Base-by-base conservation (phyloP, 768 basidiomycete species). In the Leccinum rimulosum region DNA sequence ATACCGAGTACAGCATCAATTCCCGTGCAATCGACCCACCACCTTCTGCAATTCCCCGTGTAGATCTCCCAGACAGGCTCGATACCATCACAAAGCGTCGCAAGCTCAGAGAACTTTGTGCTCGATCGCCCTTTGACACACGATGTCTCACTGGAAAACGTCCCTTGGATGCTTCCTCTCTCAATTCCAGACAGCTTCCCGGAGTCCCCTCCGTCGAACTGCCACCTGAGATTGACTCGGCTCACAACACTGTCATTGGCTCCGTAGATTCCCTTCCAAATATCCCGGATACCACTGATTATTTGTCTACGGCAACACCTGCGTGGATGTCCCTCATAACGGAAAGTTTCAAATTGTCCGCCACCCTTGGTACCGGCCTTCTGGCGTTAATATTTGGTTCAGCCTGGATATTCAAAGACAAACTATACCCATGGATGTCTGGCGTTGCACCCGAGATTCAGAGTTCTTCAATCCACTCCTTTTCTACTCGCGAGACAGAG, bases 81-180 rank as follows among this genome's bases (percentile, higher is more conserved):
- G 83, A 85, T 55, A 68, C 70, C 3, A 66, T 84, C 17, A 80
- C 81, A 6, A 75, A 70, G 50, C 75, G 70, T 35, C 75, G 82
- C 59, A 82, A 79, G 60, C 64, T 78, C 51, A 68, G 74, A 28
- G 74, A 81, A 58, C 50, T 75, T 14, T 81, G 81, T 68, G 61
- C 59, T 27, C 67, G 74, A 40, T 76, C 67, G 49, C 73, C 72
- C 22, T 70, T 72, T 52, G 82, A 89, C 67, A 75, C 78, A 4
- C 78, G 80, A 10, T 91, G 89, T 69, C 72, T 88, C 15, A 82
- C 84, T 11, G 89, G 89, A 25, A 79, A 88, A 50, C 77, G 83
- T 7, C 73, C 69, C 19, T 71, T 89, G 19, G 84, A 85, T 61
- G 76, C 78, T 2, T 73, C 73, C 4, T 70, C 67, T 14, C 79